Percentiles rank a stretch among this genome's conserved stretches.
Evolutionary conservation across 2,329 filamentous ascomycete species (phyloP).

Genomic region (Cercospora sp.): DNA sequence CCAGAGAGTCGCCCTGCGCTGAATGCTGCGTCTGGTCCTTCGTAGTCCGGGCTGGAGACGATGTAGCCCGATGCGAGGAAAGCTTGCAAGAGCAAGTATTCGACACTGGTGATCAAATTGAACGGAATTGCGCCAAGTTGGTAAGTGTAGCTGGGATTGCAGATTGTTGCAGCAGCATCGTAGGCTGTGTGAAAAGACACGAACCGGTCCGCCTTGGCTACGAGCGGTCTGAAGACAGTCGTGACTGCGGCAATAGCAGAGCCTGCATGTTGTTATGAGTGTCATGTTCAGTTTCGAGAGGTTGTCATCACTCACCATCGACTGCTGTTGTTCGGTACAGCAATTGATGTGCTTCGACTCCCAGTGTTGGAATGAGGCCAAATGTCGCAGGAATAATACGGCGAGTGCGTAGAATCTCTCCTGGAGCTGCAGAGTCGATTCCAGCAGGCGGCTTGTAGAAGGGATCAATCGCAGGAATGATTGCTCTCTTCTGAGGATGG

Average conservation of each 20-base stretch:
- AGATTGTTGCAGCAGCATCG: slow-evolving; percentile 42
- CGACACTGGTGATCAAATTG: slow-evolving; percentile 27
- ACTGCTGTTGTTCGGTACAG: slow-evolving; percentile 32
- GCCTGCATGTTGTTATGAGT: slow-evolving; percentile 8
- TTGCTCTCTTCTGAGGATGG: slow-evolving; percentile 9
- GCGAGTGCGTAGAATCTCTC: slow-evolving; percentile 31
- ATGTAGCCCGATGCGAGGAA: slow-evolving; percentile 32
- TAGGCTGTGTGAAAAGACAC: slow-evolving; percentile 36
- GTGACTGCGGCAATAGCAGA: slow-evolving; percentile 33
- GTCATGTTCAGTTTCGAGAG: neutral
- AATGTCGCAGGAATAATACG: slow-evolving; percentile 27
- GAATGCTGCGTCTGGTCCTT: slow-evolving; percentile 38
- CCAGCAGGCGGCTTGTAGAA: slow-evolving; percentile 35
- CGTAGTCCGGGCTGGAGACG: slow-evolving; percentile 46
- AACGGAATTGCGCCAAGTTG: slow-evolving; percentile 28
- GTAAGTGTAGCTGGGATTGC: slow-evolving; percentile 43
- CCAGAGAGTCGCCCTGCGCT: slow-evolving; percentile 43
- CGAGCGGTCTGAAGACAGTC: slow-evolving; percentile 32
- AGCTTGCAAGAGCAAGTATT: slow-evolving; percentile 28
- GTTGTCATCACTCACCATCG: slow-evolving; percentile 17
- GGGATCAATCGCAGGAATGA: slow-evolving; percentile 28
- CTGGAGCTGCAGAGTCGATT: slow-evolving; percentile 27
- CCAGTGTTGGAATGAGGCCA: slow-evolving; percentile 27
- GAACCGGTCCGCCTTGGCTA: slow-evolving; percentile 31
- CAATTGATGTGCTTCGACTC: slow-evolving; percentile 30